Percentiles rank a stretch among this genome's conserved stretches.
These are phyloP conservation scores for Globisporangium abappressorium DNA, from an alignment of 352 stramenopile species.

Conservation along the genomic window DNA sequence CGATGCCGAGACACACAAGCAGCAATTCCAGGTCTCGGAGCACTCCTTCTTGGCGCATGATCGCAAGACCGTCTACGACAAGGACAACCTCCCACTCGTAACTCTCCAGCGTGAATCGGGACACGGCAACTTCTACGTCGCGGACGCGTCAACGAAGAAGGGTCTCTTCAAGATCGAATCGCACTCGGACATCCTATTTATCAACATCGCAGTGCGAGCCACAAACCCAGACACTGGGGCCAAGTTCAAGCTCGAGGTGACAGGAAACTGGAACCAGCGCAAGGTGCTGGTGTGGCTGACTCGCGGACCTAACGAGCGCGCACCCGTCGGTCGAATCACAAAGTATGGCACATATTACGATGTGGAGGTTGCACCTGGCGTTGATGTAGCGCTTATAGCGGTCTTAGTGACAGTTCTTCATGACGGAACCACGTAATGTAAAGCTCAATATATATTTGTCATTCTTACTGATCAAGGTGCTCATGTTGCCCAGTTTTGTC, in stretches of 20 bases:
- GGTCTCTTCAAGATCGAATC: conserved; percentile 18
- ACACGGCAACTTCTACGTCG: conserved; percentile 15
- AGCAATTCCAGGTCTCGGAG: not conserved
- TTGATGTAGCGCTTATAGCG: conserved; percentile 15
- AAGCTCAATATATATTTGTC: too few species aligned
- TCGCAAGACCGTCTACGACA: conserved; percentile 1
- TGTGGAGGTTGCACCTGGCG: conserved; percentile 8
- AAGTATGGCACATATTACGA: conserved; percentile 16
- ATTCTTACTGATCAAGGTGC: too few species aligned
- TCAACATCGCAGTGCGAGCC: conserved; percentile 16
- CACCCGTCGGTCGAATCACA: conserved; percentile 12
- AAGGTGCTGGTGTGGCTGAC: conserved; percentile 17
- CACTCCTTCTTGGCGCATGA: not conserved
- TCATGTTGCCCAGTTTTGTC: too few species aligned
- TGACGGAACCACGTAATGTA: not conserved
- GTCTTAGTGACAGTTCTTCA: conserved; percentile 11
- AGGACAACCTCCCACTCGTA: not conserved
- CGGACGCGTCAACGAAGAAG: conserved; percentile 21
- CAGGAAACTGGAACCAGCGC: conserved; percentile 11
- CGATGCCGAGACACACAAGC: not conserved
- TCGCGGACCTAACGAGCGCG: conserved; percentile 14
- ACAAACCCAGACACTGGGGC: conserved; percentile 11
- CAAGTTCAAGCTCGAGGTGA: conserved; percentile 18
- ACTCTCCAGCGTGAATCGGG: not conserved
- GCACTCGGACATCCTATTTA: conserved; percentile 15